Evolutionary conservation across 148 eudicot genomes (phyloP).

Genomic region (Dianthus caryophyllus): DNA sequence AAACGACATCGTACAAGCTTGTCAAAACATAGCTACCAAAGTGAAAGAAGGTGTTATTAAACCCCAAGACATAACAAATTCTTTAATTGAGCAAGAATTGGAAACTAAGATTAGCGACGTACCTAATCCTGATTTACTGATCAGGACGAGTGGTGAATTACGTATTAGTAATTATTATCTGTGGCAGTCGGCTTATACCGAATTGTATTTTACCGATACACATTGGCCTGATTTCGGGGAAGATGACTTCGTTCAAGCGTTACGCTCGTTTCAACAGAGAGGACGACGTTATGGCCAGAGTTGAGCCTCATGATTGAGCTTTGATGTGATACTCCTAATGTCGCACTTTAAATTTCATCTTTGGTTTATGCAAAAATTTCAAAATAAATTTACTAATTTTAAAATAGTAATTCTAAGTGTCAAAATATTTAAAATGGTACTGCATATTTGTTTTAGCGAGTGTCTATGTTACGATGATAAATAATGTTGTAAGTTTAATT

Average conservation of each 20-base stretch:
- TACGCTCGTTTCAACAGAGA: conserved; percentile 33
- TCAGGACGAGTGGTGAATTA: conserved; percentile 38
- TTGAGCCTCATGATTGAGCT: not conserved
- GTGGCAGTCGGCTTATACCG: conserved; percentile 45
- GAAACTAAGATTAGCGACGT: conserved; percentile 24
- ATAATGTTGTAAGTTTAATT: too few relatives aligned
- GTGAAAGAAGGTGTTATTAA: conserved; percentile 31
- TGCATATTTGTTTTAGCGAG: too few relatives aligned
- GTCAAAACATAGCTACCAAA: conserved; percentile 31
- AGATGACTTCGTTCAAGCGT: conserved; percentile 29
- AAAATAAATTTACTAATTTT: too few relatives aligned
- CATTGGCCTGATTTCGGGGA: conserved; percentile 35
- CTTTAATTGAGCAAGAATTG: conserved; percentile 33
- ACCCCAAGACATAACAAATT: conserved; percentile 25
- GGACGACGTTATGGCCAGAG: conserved; percentile 29
- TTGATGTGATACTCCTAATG: too few relatives aligned
- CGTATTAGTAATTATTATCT: conserved; percentile 38
- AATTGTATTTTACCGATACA: conserved; percentile 26
- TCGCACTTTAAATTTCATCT: too few relatives aligned
- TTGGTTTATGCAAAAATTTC: too few relatives aligned
- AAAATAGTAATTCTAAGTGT: too few relatives aligned
- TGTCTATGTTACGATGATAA: too few relatives aligned
- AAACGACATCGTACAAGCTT: conserved; percentile 37
- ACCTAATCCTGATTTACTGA: conserved; percentile 39
- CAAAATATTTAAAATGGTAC: too few relatives aligned